These are phyloP conservation scores for Kodamaea jinghongensis DNA, from an alignment of 805 yeast species.

Conservation along the genomic window DNA sequence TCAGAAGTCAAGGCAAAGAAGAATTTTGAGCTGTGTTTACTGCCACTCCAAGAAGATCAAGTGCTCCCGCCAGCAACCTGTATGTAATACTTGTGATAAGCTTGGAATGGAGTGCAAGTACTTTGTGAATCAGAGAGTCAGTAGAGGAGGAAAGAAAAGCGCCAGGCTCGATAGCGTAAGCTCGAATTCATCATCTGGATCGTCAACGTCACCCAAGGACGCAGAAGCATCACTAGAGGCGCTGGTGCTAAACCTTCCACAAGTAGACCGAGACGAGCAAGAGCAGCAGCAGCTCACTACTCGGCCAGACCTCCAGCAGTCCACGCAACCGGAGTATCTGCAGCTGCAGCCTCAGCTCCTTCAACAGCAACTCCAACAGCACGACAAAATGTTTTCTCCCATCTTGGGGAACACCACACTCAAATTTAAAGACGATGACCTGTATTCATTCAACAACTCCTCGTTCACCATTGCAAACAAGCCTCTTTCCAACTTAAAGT, in stretches of 20 bases:
- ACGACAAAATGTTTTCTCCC: no score
- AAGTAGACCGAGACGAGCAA: no score
- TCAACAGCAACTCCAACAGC: no score
- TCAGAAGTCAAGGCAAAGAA: slow-evolving; percentile 59
- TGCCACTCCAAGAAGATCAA: slow-evolving; percentile 63
- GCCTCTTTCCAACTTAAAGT: neutral
- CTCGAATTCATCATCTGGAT: neutral
- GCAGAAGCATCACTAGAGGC: no score
- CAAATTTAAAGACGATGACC: slow-evolving; percentile 20
- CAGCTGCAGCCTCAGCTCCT: no score
- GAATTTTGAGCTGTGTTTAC: slow-evolving; percentile 53
- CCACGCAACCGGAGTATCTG: no score
- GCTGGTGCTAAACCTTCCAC: no score
- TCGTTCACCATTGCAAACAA: slow-evolving; percentile 32
- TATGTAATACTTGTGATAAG: slow-evolving; percentile 53
- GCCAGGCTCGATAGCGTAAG: slow-evolving; percentile 7
- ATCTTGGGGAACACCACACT: no score
- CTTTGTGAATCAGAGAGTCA: slow-evolving; percentile 56
- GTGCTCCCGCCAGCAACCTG: slow-evolving; percentile 58
- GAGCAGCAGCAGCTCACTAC: no score
- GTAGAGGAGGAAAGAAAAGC: slow-evolving; percentile 38
- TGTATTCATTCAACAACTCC: slow-evolving; percentile 31
- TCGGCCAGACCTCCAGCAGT: no score
- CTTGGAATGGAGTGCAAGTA: slow-evolving; percentile 49
- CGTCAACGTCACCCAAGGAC: no score